These are phyloP conservation scores for Calonectria pteridis DNA, from an alignment of 2,329 filamentous ascomycete species.

Conservation along the genomic window DNA sequence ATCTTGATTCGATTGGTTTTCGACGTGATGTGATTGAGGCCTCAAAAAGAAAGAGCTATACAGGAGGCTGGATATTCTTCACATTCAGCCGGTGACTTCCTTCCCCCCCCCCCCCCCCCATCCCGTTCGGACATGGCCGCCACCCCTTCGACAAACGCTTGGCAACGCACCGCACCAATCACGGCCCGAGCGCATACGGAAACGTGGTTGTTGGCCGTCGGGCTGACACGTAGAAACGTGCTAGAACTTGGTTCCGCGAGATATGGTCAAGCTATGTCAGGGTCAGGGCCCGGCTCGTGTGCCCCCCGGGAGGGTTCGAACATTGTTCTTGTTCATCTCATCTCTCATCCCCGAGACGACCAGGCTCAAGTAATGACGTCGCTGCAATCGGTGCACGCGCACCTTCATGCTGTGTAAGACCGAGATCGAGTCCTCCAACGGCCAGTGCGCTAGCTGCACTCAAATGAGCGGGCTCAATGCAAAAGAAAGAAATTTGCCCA, in stretches of 20 bases:
- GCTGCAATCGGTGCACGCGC: not conserved
- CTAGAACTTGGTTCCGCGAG: not conserved
- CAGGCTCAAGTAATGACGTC: not conserved
- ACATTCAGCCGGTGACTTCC: not conserved
- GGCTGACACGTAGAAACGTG: not conserved
- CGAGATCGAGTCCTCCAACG: not conserved
- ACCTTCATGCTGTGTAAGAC: not conserved
- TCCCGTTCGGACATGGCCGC: slow-evolving; percentile 4
- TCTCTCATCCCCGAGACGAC: not conserved
- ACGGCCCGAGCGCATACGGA: slow-evolving; percentile 23
- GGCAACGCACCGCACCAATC: slow-evolving; percentile 18
- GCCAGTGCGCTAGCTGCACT: not conserved
- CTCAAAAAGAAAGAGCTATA: not conserved
- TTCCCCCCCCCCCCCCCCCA: not conserved
- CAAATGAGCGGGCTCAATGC: not conserved
- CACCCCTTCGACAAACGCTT: not conserved
- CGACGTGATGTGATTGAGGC: not conserved
- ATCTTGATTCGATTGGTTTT: not conserved
- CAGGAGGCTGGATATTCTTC: not conserved
- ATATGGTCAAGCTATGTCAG: not conserved
- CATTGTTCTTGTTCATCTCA: not conserved
- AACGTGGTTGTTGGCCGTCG: slow-evolving; percentile 17
- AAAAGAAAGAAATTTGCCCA: too few relatives aligned
- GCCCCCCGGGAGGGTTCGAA: not conserved
- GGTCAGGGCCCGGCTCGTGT: not conserved